Evolutionary conservation across 768 basidiomycete genomes (phyloP), one percentile per base, ranked within the genome.

Genomic region (Mrakia gelida): DNA sequence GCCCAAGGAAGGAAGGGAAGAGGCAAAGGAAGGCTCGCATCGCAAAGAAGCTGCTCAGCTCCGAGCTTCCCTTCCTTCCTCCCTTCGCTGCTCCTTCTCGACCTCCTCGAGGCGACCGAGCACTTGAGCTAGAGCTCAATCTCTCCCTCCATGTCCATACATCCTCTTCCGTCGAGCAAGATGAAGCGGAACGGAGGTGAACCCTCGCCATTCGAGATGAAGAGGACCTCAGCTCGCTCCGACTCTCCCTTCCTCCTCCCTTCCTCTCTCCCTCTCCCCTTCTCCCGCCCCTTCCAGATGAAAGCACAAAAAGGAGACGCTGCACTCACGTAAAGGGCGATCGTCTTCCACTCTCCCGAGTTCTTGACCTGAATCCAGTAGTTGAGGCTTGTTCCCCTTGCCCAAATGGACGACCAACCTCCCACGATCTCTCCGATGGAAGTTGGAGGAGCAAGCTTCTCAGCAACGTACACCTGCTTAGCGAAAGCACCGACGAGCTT

Each of bases 401-500:
- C 81, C 88, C 89, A 92, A 62, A 95, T 83, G 52, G 89, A 88
- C 63, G 87, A 83, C 84, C 93, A 94, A 38, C 89, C 89, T 49
- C 86, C 85, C 41, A 86, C 85, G 82, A 92, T 82, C 59, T 89
- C 84, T 32, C 86, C 84, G 30, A 91, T 75, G 38, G 88, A 87
- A 23, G 86, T 87, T 21, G 93, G 94, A 16, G 92, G 92, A 75
- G 88, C 87, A 75, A 92, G 85, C 75, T 85, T 85, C 85, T 93
- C 92, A 56, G 88, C 87, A 75, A 88, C 82, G 85, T 93, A 93
- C 73, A 93, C 86, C 79, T 91, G 90, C 85, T 92, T 92, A 73
- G 88, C 82, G 71, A 96, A 81, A 82, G 94, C 93, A 73, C 90
- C 89, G 28, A 89, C 87, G 70, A 95, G 92, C 74, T 90, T 83